These are phyloP conservation scores for Globisporangium barbulae DNA, from an alignment of 352 stramenopile genomes.

Conservation along the genomic window DNA sequence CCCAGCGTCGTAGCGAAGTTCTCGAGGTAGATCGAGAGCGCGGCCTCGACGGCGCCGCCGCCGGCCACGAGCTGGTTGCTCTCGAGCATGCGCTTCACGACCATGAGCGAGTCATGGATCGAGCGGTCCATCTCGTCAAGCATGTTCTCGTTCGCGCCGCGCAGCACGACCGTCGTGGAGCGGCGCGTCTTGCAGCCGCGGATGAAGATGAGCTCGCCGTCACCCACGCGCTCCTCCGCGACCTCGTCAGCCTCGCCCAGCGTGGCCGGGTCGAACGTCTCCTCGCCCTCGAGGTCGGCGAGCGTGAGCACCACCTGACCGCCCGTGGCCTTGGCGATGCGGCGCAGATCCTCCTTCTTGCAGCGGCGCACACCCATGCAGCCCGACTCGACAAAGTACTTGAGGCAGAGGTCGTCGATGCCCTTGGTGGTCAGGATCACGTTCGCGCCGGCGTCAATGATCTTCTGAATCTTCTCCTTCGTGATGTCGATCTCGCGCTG, in stretches of 20 bases:
- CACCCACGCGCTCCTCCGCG: constrained; percentile 95
- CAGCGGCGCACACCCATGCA: constrained; percentile 96
- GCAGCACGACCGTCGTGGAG: constrained; percentile 96
- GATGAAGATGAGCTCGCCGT: constrained; percentile 99
- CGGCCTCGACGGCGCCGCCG: constrained; percentile 97
- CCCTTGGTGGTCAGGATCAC: constrained; percentile 99
- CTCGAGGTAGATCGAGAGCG: constrained; percentile 97
- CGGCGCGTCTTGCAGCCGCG: constrained; percentile 94
- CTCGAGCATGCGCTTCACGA: constrained; percentile 99
- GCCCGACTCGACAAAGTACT: constrained; percentile 99
- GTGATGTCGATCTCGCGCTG: constrained; percentile 99
- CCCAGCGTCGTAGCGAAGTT: constrained; percentile 97
- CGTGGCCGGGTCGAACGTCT: constrained; percentile 94
- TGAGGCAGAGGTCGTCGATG: constrained; percentile 99
- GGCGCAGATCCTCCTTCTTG: constrained; percentile 97
- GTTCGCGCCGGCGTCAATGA: constrained; percentile 97
- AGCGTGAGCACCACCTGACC: constrained; percentile 96
- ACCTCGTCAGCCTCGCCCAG: constrained; percentile 94
- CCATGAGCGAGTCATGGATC: constrained; percentile 98
- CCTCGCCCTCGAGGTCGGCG: constrained; percentile 98
- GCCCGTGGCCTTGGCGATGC: constrained; percentile 98
- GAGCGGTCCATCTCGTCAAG: constrained; percentile 99
- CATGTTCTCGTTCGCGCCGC: constrained; percentile 99
- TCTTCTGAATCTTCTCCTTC: constrained; percentile 99
- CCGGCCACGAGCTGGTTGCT: constrained; percentile 98